Percentiles rank a stretch among this genome's conserved stretches.
These are phyloP conservation scores for Lumnitzera littorea DNA, from an alignment of 345 rosid species.

Conservation along the genomic window DNA sequence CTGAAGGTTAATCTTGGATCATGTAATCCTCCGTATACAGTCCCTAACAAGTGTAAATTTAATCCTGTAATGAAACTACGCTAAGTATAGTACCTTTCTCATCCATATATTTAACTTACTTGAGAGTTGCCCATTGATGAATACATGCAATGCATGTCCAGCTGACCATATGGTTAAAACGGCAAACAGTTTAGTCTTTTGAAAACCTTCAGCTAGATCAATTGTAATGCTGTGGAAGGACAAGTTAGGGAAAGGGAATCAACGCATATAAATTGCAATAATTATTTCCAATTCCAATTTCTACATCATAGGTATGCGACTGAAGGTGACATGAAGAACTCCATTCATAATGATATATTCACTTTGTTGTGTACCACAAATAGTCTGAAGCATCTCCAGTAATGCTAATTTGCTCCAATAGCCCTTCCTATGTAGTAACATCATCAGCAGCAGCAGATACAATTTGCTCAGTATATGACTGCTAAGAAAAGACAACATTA, in stretches of 20 bases:
- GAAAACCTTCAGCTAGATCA: conserved; percentile 13
- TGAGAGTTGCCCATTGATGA: conserved; percentile 36
- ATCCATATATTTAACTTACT: conserved; percentile 26
- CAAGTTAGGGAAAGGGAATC: not conserved
- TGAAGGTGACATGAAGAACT: not conserved
- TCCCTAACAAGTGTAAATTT: conserved; percentile 33
- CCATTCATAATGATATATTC: conserved; percentile 20
- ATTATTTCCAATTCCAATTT: not conserved
- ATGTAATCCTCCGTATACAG: conserved; percentile 50
- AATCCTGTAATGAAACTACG: not conserved
- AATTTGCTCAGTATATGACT: conserved; percentile 56
- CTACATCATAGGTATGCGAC: not conserved
- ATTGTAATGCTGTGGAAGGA: conserved; percentile 11
- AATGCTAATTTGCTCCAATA: conserved; percentile 68
- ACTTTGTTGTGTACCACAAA: conserved; percentile 94
- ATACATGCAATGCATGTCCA: conserved; percentile 41
- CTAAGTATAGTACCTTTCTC: not conserved
- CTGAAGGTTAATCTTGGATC: conserved; percentile 58
- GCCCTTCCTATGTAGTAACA: conserved; percentile 42
- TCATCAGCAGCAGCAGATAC: conserved; percentile 41
- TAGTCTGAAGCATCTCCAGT: conserved; percentile 83
- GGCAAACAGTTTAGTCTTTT: conserved; percentile 11
- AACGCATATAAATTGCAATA: not conserved
- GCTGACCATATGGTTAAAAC: conserved; percentile 34
- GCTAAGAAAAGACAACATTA: conserved; percentile 48